Evolutionary conservation across 2,329 filamentous ascomycete species (phyloP).

Genomic region (Paecilomyces sp.): DNA sequence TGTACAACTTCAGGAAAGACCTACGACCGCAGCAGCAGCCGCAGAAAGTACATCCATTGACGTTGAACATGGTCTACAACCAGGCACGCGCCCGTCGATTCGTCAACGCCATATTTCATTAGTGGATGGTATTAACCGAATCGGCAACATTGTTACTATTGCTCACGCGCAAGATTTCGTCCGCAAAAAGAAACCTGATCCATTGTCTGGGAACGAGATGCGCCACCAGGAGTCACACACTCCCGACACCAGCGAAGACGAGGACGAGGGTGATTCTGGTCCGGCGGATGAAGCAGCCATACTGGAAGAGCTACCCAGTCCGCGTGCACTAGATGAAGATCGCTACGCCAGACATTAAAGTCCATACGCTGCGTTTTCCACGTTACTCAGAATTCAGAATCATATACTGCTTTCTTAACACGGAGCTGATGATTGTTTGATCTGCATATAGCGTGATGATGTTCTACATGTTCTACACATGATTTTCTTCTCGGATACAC

Average conservation of each 20-base stretch:
- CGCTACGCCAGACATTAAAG: not conserved
- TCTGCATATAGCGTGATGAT: too few relatives aligned
- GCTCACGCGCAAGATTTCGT: constrained; percentile 92
- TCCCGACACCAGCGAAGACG: constrained; percentile 32
- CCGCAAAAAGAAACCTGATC: constrained; percentile 56
- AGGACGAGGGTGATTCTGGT: constrained; percentile 26
- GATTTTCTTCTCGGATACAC: too few relatives aligned
- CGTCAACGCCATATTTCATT: constrained; percentile 19
- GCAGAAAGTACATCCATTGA: constrained; percentile 15
- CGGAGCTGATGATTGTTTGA: too few relatives aligned
- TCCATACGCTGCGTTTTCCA: not conserved
- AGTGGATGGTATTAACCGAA: constrained; percentile 38
- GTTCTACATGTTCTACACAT: too few relatives aligned
- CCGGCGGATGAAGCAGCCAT: not conserved
- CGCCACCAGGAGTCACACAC: constrained; percentile 23
- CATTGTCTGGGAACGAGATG: constrained; percentile 29
- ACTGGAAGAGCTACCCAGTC: constrained; percentile 3
- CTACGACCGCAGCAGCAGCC: constrained; percentile 9
- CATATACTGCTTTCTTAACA: too few relatives aligned
- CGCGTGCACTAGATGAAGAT: not conserved
- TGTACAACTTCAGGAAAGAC: constrained; percentile 20
- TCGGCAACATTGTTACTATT: constrained; percentile 65
- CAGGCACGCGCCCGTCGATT: constrained; percentile 16
- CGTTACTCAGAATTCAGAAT: too few relatives aligned
- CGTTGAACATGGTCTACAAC: constrained; percentile 16